A percentile compares a stretch with the other conserved stretches of the same genome.
Evolutionary conservation across 148 eudicot species (phyloP).

Genomic region (Fagopyrum homotropicum): DNA sequence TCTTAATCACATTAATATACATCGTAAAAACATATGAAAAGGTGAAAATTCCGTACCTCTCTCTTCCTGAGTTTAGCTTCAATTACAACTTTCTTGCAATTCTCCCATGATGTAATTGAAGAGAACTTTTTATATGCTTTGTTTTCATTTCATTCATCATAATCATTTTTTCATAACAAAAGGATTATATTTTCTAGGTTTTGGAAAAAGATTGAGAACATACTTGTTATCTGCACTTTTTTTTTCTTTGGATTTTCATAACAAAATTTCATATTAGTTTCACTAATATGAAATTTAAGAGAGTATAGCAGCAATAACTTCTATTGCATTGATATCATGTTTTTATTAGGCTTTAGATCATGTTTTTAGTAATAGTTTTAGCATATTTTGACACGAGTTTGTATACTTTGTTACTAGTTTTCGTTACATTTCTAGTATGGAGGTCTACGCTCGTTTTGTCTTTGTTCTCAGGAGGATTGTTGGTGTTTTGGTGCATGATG

Average conservation of each 20-base stretch:
- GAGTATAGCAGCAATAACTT: too few species aligned
- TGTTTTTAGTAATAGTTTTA: too few species aligned
- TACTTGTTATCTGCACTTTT: slow-evolving; percentile 44
- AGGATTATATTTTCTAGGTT: too few species aligned
- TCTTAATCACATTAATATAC: neutral
- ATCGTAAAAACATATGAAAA: neutral
- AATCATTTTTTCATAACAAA: neutral
- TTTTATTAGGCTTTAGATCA: too few species aligned
- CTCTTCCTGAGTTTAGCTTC: slow-evolving; percentile 30
- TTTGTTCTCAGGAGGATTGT: too few species aligned
- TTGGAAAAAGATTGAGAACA: neutral
- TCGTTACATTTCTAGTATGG: too few species aligned
- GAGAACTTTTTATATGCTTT: slow-evolving; percentile 31
- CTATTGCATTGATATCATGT: too few species aligned
- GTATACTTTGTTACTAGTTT: too few species aligned
- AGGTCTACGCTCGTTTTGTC: too few species aligned
- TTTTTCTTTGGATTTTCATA: slow-evolving; percentile 39
- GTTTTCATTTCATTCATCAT: neutral
- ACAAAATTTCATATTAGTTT: neutral
- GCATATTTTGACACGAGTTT: too few species aligned
- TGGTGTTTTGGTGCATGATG: too few species aligned
- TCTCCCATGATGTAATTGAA: slow-evolving; percentile 33
- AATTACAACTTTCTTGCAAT: slow-evolving; percentile 29
- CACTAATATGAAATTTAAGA: neutral
- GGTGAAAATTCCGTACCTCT: slow-evolving; percentile 18